Conservation (phyloP, 2,329 filamentous ascomycete genomes). For the Exserohilum turcica region DNA sequence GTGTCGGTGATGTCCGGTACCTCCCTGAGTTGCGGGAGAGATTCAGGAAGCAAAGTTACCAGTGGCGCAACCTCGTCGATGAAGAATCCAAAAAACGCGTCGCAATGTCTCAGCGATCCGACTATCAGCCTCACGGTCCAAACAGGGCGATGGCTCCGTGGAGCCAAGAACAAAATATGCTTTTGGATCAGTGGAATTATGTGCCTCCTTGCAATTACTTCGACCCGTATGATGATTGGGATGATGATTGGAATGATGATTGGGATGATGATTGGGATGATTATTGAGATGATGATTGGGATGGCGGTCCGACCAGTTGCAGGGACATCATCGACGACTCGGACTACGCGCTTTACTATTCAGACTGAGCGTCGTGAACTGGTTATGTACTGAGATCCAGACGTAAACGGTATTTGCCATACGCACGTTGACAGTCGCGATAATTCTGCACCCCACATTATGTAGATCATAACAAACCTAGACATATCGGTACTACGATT, state of each 20-base stretch:
- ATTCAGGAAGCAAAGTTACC: background rate
- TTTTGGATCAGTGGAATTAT: constrained; percentile 34
- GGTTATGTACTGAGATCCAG: no score
- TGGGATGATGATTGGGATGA: background rate
- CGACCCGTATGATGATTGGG: background rate
- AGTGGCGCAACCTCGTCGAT: background rate
- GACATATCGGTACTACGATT: no score
- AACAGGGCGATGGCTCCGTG: constrained; percentile 29
- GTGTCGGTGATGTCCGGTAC: constrained; percentile 29
- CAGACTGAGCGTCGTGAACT: background rate
- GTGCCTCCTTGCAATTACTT: background rate
- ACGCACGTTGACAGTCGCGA: no score
- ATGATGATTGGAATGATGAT: background rate
- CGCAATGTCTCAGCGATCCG: constrained; percentile 15
- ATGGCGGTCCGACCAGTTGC: background rate
- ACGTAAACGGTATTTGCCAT: no score
- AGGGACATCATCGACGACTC: background rate
- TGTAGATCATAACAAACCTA: no score
- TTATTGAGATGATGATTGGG: background rate
- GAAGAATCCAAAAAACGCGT: constrained; percentile 18
- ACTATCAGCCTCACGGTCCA: constrained; percentile 28
- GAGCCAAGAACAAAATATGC: constrained; percentile 20
- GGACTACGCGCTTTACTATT: background rate
- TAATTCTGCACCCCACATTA: no score
- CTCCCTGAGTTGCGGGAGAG: constrained; percentile 20